Percentiles rank a stretch among this genome's conserved stretches.
phyloP scores from a whole-genome alignment of 352 stramenopile species.

The Elongisporangium anandrum region DNA sequence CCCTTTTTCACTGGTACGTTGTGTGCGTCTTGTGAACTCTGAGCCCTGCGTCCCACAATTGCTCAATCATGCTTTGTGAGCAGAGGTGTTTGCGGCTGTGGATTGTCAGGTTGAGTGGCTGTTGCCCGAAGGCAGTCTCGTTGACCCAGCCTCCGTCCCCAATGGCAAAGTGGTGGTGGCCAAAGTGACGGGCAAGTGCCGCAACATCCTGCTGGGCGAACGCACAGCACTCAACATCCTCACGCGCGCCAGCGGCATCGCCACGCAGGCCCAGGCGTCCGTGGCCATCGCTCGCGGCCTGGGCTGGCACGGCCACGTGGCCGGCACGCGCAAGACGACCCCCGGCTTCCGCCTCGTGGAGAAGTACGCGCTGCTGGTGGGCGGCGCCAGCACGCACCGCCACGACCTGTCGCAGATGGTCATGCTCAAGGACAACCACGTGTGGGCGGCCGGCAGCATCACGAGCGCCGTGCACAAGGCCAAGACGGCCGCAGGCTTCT shows the following conservation, averaged over 20 bases:
- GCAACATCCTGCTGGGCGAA: constrained; percentile 94
- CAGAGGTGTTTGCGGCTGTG: constrained; percentile 91
- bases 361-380: constrained; percentile 98
- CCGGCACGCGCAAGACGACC: constrained; percentile 98
- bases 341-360: constrained; percentile 98
- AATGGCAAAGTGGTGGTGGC: constrained; percentile 89
- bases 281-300: constrained; percentile 60
- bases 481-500: constrained; percentile 92
- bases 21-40: neutral
- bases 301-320: constrained; percentile 92
- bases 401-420: constrained; percentile 99
- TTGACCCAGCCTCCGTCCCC: constrained; percentile 33
- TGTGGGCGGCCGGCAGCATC: constrained; percentile 95
- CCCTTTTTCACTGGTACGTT: constrained; percentile 89
- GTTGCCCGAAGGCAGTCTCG: constrained; percentile 57
- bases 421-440: constrained; percentile 99
- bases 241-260: constrained; percentile 94
- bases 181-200: constrained; percentile 92
- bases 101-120: constrained; percentile 92
- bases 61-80: neutral
- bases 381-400: constrained; percentile 91
- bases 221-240: constrained; percentile 97
- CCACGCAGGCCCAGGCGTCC: constrained; percentile 77
- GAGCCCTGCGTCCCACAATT: neutral
- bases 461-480: constrained; percentile 92